phyloP scores from a whole-genome alignment of 768 basidiomycete genomes.

The Hydnum rufescens region DNA sequence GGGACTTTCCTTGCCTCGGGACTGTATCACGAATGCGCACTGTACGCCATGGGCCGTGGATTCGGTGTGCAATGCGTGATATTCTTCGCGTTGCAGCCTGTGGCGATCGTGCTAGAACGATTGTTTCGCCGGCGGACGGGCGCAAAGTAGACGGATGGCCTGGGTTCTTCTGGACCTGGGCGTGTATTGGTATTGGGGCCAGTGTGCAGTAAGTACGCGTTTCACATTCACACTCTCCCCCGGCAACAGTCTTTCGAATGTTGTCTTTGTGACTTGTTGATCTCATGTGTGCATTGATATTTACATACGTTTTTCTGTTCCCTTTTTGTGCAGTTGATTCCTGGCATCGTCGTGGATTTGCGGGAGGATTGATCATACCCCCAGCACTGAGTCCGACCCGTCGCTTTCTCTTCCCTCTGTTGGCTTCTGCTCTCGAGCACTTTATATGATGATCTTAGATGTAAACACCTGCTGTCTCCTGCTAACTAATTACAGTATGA shows the following conservation, averaged over 20 bases:
- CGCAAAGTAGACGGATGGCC: constrained; percentile 7
- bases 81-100: constrained; percentile 8
- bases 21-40: constrained; percentile 6
- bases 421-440: background rate
- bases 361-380: background rate
- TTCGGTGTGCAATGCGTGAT: background rate
- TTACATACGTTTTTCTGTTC: too few species aligned
- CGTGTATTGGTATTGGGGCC: constrained; percentile 3
- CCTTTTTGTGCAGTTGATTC: background rate
- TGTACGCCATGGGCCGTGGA: background rate
- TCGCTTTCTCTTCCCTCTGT: background rate
- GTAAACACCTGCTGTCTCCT: too few species aligned
- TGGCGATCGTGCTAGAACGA: constrained; percentile 8
- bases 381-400: background rate
- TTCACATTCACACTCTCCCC: background rate
- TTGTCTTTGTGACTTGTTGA: too few species aligned
- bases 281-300: too few species aligned
- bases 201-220: background rate
- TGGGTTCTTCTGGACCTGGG: constrained; percentile 8
- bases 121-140: constrained; percentile 5
- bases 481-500: too few species aligned
- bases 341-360: background rate
- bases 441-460: too few species aligned
- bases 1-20: constrained; percentile 7
- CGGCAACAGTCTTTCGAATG: background rate